These are phyloP conservation scores for Tricladium varicosporioides DNA, from an alignment of 2,329 filamentous ascomycete species.

Conservation along the genomic window DNA sequence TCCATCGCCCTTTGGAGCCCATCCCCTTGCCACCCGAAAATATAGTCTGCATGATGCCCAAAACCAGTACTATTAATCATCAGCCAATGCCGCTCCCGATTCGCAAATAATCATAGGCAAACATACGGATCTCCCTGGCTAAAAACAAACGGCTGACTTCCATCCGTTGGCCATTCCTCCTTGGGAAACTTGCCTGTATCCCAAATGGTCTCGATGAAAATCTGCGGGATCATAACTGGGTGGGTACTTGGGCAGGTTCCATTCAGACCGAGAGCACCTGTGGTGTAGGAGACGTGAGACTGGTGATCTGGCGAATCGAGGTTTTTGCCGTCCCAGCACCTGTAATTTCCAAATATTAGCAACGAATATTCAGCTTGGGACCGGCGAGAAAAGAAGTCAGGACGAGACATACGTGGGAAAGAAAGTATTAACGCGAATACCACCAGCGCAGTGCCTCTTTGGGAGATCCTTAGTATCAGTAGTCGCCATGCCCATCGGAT, in stretches of 20 bases:
- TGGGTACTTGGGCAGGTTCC: conserved; percentile 28
- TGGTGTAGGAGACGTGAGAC: conserved; percentile 26
- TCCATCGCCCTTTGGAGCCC: conserved; percentile 49
- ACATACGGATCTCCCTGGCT: conserved; percentile 41
- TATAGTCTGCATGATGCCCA: conserved; percentile 49
- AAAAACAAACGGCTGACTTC: conserved; percentile 43
- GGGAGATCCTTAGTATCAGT: conserved; percentile 40
- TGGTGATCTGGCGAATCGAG: conserved; percentile 14
- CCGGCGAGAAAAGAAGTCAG: background rate
- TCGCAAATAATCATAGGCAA: conserved; percentile 19
- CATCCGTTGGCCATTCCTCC: conserved; percentile 43
- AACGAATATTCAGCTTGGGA: background rate
- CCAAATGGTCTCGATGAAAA: conserved; percentile 50
- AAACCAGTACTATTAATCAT: conserved; percentile 35
- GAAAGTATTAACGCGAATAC: conserved; percentile 31
- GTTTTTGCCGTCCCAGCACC: conserved; percentile 19
- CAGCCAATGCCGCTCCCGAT: background rate
- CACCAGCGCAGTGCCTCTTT: conserved; percentile 24
- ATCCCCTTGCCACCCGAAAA: conserved; percentile 50
- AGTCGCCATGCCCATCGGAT: background rate
- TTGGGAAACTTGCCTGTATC: conserved; percentile 42
- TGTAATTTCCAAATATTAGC: background rate
- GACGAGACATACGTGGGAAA: conserved; percentile 16
- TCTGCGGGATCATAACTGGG: conserved; percentile 45
- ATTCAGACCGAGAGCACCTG: background rate